Conservation (phyloP, 352 stramenopile species). For the Phytophthora capsici region DNA sequence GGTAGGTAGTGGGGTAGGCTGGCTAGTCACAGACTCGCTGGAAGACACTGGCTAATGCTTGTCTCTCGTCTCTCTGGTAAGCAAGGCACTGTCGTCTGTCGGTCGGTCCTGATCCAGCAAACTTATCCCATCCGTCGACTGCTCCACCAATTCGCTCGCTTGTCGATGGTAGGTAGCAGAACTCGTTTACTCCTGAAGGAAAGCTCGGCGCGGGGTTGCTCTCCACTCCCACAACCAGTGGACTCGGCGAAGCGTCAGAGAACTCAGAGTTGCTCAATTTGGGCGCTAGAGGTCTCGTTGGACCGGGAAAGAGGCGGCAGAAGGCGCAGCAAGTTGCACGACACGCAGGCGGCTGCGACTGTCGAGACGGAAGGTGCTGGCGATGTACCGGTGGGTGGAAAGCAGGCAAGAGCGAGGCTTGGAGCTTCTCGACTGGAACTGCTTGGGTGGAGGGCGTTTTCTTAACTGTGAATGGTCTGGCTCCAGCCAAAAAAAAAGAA, state of each 20-base stretch:
- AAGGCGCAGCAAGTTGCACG: conserved; percentile 5
- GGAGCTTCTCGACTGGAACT: conserved; percentile 20
- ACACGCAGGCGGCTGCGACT: background rate
- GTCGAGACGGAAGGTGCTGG: background rate
- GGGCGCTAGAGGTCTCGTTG: conserved; percentile 10
- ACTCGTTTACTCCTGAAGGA: conserved; percentile 31
- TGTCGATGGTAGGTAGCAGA: conserved; percentile 18
- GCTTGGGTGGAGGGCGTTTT: conserved; percentile 44
- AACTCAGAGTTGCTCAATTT: conserved; percentile 56
- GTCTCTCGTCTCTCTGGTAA: conserved; percentile 18
- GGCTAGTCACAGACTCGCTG: conserved; percentile 9
- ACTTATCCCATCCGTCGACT: conserved; percentile 63
- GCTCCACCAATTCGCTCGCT: conserved; percentile 26
- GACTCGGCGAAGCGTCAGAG: conserved; percentile 41
- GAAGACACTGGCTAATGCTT: conserved; percentile 3
- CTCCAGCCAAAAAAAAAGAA: too few species aligned
- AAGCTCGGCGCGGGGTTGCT: conserved; percentile 34
- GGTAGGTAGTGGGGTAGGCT: background rate
- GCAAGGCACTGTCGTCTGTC: conserved; percentile 32
- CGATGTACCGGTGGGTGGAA: background rate
- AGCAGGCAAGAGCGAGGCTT: background rate
- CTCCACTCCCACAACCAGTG: conserved; percentile 59
- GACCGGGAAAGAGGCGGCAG: conserved; percentile 12
- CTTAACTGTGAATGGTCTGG: conserved; percentile 16
- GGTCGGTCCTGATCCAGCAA: conserved; percentile 36